Conservation (phyloP, 2,329 filamentous ascomycete species). For the Aspergillus sp. region DNA sequence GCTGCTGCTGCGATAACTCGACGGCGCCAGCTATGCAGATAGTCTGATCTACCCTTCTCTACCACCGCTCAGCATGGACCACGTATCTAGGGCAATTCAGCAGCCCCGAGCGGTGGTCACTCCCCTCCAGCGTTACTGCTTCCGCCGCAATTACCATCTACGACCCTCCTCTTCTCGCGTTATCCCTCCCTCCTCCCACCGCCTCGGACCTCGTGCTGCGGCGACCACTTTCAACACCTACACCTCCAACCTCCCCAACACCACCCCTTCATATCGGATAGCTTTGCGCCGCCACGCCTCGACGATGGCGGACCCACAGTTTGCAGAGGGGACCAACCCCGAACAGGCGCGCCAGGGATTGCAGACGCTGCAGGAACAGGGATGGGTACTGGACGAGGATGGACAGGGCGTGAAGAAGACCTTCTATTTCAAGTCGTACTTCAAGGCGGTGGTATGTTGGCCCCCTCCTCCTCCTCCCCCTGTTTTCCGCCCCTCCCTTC, state of each 20-base stretch:
- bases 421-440: conserved; percentile 43
- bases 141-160: neutral
- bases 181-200: neutral
- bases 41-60: neutral
- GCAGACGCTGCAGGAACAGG: conserved; percentile 29
- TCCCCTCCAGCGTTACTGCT: neutral
- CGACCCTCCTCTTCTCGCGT: neutral
- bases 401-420: conserved; percentile 40
- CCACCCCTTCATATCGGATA: neutral
- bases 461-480: conserved; percentile 6
- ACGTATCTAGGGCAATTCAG: neutral
- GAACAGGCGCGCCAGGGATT: conserved; percentile 28
- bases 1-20: neutral
- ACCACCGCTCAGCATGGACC: conserved; percentile 4
- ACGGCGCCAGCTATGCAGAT: neutral
- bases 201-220: no score
- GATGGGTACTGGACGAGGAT: conserved; percentile 39
- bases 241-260: neutral
- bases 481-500: neutral
- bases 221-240: no score
- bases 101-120: conserved; percentile 1
- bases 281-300: conserved; percentile 14
- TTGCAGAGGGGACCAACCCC: conserved; percentile 34
- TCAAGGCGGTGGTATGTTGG: conserved; percentile 39
- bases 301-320: conserved; percentile 25